Base-by-base conservation (phyloP, 23 red algal species). In the Cyanidium caldarium region DNA sequence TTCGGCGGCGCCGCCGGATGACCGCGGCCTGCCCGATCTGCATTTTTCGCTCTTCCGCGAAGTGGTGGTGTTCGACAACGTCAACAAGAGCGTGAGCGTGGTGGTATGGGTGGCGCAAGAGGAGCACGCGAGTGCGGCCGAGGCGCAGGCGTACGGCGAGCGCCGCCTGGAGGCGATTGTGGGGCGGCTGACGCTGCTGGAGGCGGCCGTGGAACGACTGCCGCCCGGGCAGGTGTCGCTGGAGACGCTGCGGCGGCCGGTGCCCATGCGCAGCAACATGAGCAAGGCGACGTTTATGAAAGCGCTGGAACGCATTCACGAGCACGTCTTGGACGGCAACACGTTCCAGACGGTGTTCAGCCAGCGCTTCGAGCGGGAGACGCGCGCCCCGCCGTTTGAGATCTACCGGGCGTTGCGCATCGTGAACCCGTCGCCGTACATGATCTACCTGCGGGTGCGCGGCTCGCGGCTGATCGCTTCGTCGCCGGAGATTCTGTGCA, bases 351-450 rank as follows among this genome's bases (percentile, higher is more conserved):
- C 75, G 3, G 92, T 98, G 36, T 85, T 89, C 58, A 85, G 79
- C 19, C 92, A 98, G 61, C 84, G 92, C 38, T 98, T 98, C 82
- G 81, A 89, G 79, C 77, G 84, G 45, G 66, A 80, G 65, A 80
- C 84, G 23, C 41, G 66, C 29, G 58, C 57, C 46, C 70, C 85
- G 46, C 92, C 92, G 44, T 98, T 98, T 58, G 75, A 66, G 3
- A 73, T 86, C 16, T 98, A 98, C 41, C 66, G 92, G 13, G 83
- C 92, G 7, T 51, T 98, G 65, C 92, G 92, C 39, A 79, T 98
- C 25, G 80, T 98, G 20, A 98, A 98, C 66, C 92, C 92, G 33
- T 98, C 92, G 13, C 92, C 92, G 2, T 98, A 98, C 65, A 98
- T 98, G 92, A 87, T 98, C 73, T 98, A 98, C 44, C 85, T 98